Evolutionary conservation across 2,329 filamentous ascomycete species (phyloP), one percentile per base, ranked within the genome.

Genomic region (Talaromyces sp.): DNA sequence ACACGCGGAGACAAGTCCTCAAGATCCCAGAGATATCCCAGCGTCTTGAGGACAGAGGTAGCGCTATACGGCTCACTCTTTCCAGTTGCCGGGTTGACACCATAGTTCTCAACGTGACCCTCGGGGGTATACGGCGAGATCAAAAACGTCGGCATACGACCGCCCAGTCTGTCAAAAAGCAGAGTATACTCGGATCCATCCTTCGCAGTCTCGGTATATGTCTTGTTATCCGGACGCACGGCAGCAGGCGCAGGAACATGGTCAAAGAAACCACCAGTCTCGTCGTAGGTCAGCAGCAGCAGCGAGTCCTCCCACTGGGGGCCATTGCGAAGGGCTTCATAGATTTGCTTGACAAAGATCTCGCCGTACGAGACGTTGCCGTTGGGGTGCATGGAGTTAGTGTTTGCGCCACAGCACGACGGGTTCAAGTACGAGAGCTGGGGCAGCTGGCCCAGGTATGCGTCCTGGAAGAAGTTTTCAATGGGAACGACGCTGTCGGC

Each of bases 371-470:
- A 74, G 59, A 75, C 67, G 60, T 72, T 70, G 27, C 73, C 72
- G 22, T 64, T 65, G 28, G 72, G 57, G 72, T 71, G 69, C 68
- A 71, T 71, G 32, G 69, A 71, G 63, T 66, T 70, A 39, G 69
- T 77, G 59, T 71, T 73, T 6, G 68, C 64, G 28, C 72, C 74
- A 58, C 75, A 77, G 73, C 75, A 77, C 54, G 73, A 73, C 3
- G 75, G 75, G 67, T 77, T 73, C 42, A 76, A 62, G 63, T 74
- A 76, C 36, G 70, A 70, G 61, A 76, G 69, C 42, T 74, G 68
- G 7, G 74, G 69, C 8, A 75, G 72, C 1, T 59, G 55, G 27
- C 74, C 74, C 9, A 66, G 62, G 19, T 66, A 63, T 8, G 74
- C 73, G 56, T 75, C 74, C 7, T 66, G 61, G 67, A 72, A 75